Base-by-base conservation (phyloP, 148 eudicot species). In the Amaranthus hypochondriacus region DNA sequence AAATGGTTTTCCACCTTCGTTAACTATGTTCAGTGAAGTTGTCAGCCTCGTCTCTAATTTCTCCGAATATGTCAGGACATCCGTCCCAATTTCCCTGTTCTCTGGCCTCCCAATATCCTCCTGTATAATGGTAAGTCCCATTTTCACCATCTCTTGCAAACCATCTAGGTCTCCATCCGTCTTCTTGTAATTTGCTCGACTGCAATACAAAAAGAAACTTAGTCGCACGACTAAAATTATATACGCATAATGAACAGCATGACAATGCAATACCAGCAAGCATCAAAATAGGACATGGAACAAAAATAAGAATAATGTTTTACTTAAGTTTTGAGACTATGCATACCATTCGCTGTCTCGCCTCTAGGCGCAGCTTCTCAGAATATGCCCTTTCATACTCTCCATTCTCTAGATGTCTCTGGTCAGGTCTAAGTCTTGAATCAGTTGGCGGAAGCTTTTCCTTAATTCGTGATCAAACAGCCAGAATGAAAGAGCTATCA, bases 351-450 rank as follows among this genome's bases (percentile, higher is more conserved):
- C 97, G 82, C 72, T 94, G 98, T 48, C 97, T 86, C 75, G 73
- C 81, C 78, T 94, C 98, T 74, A 94, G 73, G n/a, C 97, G 86
- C 58, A 91, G 82, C 73, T 94, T 94, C 89, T 94, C 98, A 64
- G 82, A 78, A 81, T 94, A 89, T 55, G 98, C 97, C 76, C 81
- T 88, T 21, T 89, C 96, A 75, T 84, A 94, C 78, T 94, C 97
- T 55, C 98, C 98, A 63, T 94, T 94, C 82, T 91, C 98, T 48
- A 94, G 81, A 86, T 88, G 85, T 43, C 98, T 81, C 82, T 94
- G 98, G 69, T 94, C 98, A 52, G 98, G 97, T 83, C 98, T 89
- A 43, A 94, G 89, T 75, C 98, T 91, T 59, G 97, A 94, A 80
- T 94, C 97, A 3, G 97, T 94, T 15, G 96, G 92, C 3, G 97